phyloP scores from a whole-genome alignment of 1,284 basidiomycete genomes.

The Marasmius fiardii region DNA sequence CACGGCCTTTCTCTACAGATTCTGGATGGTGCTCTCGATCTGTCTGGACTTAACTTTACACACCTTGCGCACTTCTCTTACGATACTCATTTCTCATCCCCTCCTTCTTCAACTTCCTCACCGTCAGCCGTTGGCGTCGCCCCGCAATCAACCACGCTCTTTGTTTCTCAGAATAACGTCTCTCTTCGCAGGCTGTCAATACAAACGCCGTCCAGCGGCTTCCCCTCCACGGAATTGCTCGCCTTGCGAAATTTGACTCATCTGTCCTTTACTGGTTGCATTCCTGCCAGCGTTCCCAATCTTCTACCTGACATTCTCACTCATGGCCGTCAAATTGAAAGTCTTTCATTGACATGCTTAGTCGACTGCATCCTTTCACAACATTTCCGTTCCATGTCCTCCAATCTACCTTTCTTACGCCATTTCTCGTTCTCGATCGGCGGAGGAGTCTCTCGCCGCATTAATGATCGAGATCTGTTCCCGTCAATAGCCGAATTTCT shows the following conservation, averaged over 20 bases:
- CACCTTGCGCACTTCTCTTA: constrained; percentile 59
- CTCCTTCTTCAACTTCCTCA: constrained; percentile 26
- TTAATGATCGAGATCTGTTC: constrained; percentile 56
- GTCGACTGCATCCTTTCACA: constrained; percentile 47
- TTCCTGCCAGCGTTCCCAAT: constrained; percentile 42
- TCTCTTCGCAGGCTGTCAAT: constrained; percentile 54
- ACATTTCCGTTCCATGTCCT: constrained; percentile 41
- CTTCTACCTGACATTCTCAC: constrained; percentile 56
- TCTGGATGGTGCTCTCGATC: constrained; percentile 46
- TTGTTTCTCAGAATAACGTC: constrained; percentile 51
- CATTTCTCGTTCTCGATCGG: constrained; percentile 57
- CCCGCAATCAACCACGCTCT: constrained; percentile 17
- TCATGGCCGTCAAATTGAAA: constrained; percentile 61
- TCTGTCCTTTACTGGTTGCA: constrained; percentile 56
- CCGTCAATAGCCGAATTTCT: constrained; percentile 66
- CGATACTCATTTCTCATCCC: constrained; percentile 22
- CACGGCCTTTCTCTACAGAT: constrained; percentile 55
- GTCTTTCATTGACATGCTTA: constrained; percentile 48
- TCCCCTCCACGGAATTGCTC: constrained; percentile 45
- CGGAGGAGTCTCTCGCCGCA: constrained; percentile 11
- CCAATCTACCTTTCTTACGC: constrained; percentile 54
- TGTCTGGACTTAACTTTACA: constrained; percentile 53
- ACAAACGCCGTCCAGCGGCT: constrained; percentile 52
- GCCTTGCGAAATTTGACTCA: constrained; percentile 61
- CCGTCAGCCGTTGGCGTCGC: background rate